Evolutionary conservation across 495 filamentous ascomycete species (phyloP).

Genomic region (Chlorociboria aeruginascens): DNA sequence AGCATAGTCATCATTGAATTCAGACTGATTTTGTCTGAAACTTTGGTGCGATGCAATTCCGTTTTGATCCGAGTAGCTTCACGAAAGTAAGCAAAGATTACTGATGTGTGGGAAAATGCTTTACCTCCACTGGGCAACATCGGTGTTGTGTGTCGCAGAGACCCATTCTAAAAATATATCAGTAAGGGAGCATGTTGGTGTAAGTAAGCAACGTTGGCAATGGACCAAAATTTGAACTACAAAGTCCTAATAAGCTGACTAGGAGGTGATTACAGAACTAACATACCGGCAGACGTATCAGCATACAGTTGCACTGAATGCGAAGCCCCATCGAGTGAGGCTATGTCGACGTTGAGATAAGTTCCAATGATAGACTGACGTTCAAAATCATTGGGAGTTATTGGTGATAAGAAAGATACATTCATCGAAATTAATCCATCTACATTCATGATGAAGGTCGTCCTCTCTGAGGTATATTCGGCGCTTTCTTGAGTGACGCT

Average conservation of each 20-base stretch:
- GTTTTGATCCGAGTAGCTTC: too few species aligned
- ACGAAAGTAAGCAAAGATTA: too few species aligned
- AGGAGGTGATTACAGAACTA: conserved; percentile 18
- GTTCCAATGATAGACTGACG: conserved; percentile 80
- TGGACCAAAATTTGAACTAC: too few species aligned
- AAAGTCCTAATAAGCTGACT: too few species aligned
- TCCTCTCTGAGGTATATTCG: conserved; percentile 78
- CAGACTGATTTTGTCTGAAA: conserved; percentile 45
- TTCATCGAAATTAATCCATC: conserved; percentile 53
- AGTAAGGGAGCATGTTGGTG: too few species aligned
- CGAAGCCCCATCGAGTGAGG: conserved; percentile 36
- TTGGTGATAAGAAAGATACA: conserved; percentile 76
- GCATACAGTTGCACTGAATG: conserved; percentile 72
- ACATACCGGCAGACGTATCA: conserved; percentile 69
- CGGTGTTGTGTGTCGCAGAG: neutral
- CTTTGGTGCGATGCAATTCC: conserved; percentile 40
- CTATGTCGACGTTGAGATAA: conserved; percentile 68
- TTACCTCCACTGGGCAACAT: conserved; percentile 17
- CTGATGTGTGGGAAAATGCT: conserved; percentile 18
- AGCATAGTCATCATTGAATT: conserved; percentile 49
- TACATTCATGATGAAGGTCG: conserved; percentile 71
- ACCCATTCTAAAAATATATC: too few species aligned
- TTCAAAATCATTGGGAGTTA: conserved; percentile 77
- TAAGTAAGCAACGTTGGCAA: too few species aligned
- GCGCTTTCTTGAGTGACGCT: conserved; percentile 36